Evolutionary conservation across 495 filamentous ascomycete species (phyloP).

Genomic region (Articulospora tetracladia): DNA sequence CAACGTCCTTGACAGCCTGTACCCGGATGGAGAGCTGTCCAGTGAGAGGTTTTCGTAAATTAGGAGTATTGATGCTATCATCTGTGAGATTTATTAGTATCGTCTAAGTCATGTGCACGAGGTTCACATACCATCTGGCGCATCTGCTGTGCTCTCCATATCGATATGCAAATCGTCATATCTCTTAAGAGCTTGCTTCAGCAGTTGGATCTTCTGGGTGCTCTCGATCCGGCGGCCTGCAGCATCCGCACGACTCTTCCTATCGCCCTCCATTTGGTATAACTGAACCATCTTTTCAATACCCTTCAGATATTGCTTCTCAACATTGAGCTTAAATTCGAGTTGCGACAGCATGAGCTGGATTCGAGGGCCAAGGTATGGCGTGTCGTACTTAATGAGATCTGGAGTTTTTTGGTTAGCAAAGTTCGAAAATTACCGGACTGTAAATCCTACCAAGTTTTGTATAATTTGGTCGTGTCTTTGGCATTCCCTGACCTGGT

Average conservation of each 20-base stretch:
- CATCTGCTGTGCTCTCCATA: constrained; percentile 72
- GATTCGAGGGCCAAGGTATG: constrained; percentile 92
- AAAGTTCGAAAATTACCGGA: neutral
- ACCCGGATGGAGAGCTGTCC: constrained; percentile 85
- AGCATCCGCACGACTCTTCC: constrained; percentile 90
- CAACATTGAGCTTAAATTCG: constrained; percentile 97
- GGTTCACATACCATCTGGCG: constrained; percentile 69
- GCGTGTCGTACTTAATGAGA: constrained; percentile 97
- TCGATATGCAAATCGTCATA: constrained; percentile 98
- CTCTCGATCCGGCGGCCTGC: constrained; percentile 87
- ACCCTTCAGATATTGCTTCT: constrained; percentile 98
- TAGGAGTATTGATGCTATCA: constrained; percentile 93
- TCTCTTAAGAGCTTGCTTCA: constrained; percentile 92
- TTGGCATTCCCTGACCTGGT: constrained; percentile 65
- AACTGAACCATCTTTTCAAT: constrained; percentile 99
- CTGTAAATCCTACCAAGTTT: constrained; percentile 72
- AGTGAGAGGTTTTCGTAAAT: constrained; percentile 87
- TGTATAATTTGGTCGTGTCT: constrained; percentile 81
- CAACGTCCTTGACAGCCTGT: constrained; percentile 86
- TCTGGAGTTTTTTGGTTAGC: constrained; percentile 47
- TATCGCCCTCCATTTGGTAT: constrained; percentile 97
- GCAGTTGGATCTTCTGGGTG: constrained; percentile 93
- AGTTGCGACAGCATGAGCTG: constrained; percentile 99
- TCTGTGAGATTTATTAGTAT: constrained; percentile 48
- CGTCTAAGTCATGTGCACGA: neutral